Evolutionary conservation across 768 basidiomycete species (phyloP).

Genomic region (Termitomyces heimii): DNA sequence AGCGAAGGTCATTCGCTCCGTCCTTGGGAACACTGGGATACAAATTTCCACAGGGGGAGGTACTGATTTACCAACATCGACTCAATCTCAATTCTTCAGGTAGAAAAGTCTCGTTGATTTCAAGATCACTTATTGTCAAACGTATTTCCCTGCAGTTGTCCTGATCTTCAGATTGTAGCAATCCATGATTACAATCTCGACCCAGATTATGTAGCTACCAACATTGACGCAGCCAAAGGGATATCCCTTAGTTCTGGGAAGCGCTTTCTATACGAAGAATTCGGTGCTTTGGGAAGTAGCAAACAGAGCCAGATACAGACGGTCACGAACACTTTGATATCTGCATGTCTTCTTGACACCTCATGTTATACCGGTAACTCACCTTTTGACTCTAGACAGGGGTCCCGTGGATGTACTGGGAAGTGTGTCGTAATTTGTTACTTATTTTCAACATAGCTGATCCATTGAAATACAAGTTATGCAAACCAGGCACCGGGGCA

Average conservation of each 20-base stretch:
- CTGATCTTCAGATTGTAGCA: constrained; percentile 18
- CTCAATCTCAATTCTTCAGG: constrained; percentile 20
- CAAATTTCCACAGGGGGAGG: constrained; percentile 21
- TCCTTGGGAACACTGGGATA: constrained; percentile 20
- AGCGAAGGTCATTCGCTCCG: constrained; percentile 18
- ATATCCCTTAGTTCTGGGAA: constrained; percentile 27
- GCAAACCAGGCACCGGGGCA: constrained; percentile 15
- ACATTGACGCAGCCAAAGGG: constrained; percentile 34
- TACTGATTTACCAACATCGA: constrained; percentile 19
- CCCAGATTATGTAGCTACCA: constrained; percentile 34
- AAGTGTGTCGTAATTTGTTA: constrained; percentile 3
- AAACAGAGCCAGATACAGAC: constrained; percentile 32
- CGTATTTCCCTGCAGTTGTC: constrained; percentile 9
- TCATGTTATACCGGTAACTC: background rate
- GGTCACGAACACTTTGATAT: constrained; percentile 30
- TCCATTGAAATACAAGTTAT: background rate
- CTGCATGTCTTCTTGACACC: constrained; percentile 14
- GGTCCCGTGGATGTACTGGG: constrained; percentile 23
- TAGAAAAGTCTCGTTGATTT: background rate
- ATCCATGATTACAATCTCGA: constrained; percentile 33
- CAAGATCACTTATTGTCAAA: background rate
- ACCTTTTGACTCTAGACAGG: constrained; percentile 11
- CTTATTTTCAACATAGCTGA: background rate
- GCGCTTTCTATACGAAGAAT: constrained; percentile 31
- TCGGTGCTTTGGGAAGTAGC: constrained; percentile 30